These are phyloP conservation scores for Xylaria sp. DNA, from an alignment of 2,329 filamentous ascomycete genomes.

Conservation along the genomic window DNA sequence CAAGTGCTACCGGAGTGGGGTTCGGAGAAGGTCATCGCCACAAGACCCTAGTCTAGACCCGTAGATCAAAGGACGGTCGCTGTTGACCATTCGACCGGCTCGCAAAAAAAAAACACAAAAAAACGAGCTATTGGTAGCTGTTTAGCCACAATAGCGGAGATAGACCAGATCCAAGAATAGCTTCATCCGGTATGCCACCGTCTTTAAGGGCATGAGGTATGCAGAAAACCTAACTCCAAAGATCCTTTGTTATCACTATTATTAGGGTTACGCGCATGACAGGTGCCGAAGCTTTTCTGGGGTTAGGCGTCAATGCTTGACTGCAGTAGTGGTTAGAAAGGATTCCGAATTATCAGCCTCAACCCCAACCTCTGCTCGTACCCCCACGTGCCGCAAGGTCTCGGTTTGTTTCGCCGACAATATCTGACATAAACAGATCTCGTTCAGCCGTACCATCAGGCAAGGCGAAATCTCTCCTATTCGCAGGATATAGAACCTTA, in stretches of 20 bases:
- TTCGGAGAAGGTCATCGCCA: constrained; percentile 23
- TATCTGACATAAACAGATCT: not conserved
- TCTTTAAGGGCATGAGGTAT: constrained; percentile 1
- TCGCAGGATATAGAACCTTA: not conserved
- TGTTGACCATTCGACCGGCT: constrained; percentile 2
- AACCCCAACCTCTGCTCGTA: not conserved
- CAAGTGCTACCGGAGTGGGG: constrained; percentile 17
- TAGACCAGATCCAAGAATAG: constrained; percentile 30
- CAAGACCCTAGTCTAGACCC: constrained; percentile 10
- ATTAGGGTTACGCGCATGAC: not conserved
- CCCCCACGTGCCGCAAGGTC: constrained; percentile 28
- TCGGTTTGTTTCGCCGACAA: constrained; percentile 22
- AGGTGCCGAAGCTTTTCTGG: constrained; percentile 1
- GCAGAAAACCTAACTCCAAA: not conserved
- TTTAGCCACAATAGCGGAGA: constrained; percentile 31
- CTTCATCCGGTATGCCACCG: not conserved
- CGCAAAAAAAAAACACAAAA: not conserved
- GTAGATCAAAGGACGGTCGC: constrained; percentile 1
- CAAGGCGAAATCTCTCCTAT: constrained; percentile 8
- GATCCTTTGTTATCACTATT: not conserved
- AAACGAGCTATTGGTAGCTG: constrained; percentile 3
- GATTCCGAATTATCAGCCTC: constrained; percentile 11
- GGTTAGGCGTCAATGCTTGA: not conserved
- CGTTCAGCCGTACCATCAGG: constrained; percentile 26
- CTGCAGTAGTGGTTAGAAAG: not conserved